These are phyloP conservation scores for Tympanopsis confertula DNA, from an alignment of 2,329 filamentous ascomycete species.

Conservation along the genomic window DNA sequence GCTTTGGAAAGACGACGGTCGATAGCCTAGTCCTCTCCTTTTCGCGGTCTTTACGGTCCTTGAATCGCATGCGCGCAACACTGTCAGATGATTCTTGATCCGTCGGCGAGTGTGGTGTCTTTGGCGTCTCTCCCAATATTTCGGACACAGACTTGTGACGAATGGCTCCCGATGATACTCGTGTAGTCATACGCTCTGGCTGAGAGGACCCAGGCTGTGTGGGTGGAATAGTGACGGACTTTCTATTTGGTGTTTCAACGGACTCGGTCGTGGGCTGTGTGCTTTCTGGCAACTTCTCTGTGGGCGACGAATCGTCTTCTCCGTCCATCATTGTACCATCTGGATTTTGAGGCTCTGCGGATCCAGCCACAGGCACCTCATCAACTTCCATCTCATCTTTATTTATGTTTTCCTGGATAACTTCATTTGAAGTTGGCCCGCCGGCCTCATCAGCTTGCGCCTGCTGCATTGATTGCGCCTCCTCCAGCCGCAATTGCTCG, in stretches of 20 bases:
- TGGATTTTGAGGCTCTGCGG: no score
- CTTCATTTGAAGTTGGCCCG: background rate
- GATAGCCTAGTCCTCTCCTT: slow-evolving; percentile 56
- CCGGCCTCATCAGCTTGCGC: background rate
- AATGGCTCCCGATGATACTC: slow-evolving; percentile 60
- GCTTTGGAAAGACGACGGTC: slow-evolving; percentile 69
- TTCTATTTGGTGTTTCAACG: no score
- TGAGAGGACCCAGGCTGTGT: no score
- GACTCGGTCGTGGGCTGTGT: no score
- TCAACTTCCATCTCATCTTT: no score
- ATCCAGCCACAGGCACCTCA: no score
- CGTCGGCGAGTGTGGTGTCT: slow-evolving; percentile 7
- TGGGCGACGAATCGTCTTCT: no score
- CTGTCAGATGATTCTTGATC: slow-evolving; percentile 11
- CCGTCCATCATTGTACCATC: no score
- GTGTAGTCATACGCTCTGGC: slow-evolving; percentile 50
- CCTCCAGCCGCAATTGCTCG: slow-evolving; percentile 40
- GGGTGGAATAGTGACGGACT: no score
- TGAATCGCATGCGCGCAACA: slow-evolving; percentile 20
- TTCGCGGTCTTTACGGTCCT: slow-evolving; percentile 32
- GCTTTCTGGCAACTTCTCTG: no score
- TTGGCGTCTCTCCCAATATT: slow-evolving; percentile 50
- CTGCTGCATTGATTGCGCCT: slow-evolving; percentile 26
- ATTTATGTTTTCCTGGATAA: no score
- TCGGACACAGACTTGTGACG: slow-evolving; percentile 64